These are phyloP conservation scores for Echium plantagineum DNA, from an alignment of 257 asterid species.

Conservation along the genomic window DNA sequence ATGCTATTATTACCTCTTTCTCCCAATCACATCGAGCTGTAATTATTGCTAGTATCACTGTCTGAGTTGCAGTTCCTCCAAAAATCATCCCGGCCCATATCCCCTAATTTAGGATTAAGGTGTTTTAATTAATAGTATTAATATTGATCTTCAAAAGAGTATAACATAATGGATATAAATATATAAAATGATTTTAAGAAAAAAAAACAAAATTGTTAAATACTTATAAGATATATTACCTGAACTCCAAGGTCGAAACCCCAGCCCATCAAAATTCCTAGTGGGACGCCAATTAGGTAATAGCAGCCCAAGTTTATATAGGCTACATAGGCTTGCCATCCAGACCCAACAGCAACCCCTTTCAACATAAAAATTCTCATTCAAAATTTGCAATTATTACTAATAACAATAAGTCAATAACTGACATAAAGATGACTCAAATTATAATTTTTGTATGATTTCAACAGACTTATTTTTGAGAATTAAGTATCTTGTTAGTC, in stretches of 20 bases:
- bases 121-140: neutral
- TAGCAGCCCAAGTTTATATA: slow-evolving; percentile 39
- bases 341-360: slow-evolving; percentile 59
- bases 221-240: slow-evolving; percentile 18
- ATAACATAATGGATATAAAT: neutral
- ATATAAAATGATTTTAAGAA: no score
- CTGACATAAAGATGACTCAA: no score
- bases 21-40: slow-evolving; percentile 34
- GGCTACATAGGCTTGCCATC: slow-evolving; percentile 49
- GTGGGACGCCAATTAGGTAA: slow-evolving; percentile 38
- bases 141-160: neutral
- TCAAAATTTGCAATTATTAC: no score
- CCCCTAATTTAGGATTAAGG: slow-evolving; percentile 13
- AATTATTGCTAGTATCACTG: slow-evolving; percentile 23
- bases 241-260: slow-evolving; percentile 33
- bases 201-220: neutral
- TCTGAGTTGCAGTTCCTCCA: slow-evolving; percentile 45
- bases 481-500: no score
- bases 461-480: no score
- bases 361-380: neutral
- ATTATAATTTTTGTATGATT: no score
- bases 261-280: slow-evolving; percentile 34
- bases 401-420: no score
- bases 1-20: slow-evolving; percentile 32
- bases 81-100: slow-evolving; percentile 49